phyloP scores from a whole-genome alignment of 164 flowering plant species.

The Macadamia tetraphylla region DNA sequence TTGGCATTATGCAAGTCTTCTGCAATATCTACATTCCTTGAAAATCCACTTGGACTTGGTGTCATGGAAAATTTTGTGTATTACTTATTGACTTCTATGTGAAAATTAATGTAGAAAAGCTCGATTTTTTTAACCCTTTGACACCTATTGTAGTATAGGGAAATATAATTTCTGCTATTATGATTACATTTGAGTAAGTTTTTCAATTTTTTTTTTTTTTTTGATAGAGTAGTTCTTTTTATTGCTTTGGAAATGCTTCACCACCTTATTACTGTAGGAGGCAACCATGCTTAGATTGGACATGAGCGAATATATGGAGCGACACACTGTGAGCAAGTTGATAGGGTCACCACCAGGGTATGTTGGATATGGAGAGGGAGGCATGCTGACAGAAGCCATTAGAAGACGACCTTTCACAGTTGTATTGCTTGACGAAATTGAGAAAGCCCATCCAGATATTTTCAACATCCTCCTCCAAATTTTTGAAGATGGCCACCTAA shows the following conservation, averaged over 20 bases:
- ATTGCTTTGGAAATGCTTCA: not conserved
- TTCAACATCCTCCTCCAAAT: conserved; percentile 85
- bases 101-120: too few species aligned
- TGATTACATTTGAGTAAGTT: too few species aligned
- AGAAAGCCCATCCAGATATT: conserved; percentile 89
- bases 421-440: conserved; percentile 82
- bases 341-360: conserved; percentile 96
- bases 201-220: too few species aligned
- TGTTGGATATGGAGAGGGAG: conserved; percentile 87
- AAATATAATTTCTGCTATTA: too few species aligned
- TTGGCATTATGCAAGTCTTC: too few species aligned
- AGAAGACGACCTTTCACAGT: conserved; percentile 77
- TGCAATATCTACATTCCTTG: too few species aligned
- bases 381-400: conserved; percentile 77
- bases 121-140: too few species aligned
- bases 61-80: too few species aligned
- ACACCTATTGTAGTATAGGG: too few species aligned
- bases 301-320: conserved; percentile 96
- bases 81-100: too few species aligned
- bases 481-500: conserved; percentile 87
- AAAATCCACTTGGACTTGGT: too few species aligned
- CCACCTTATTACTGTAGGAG: conserved; percentile 39
- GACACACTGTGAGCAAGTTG: conserved; percentile 74
- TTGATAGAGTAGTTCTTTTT: not conserved
- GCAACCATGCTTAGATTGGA: conserved; percentile 76